Base-by-base conservation (phyloP, 2,329 filamentous ascomycete species). In the Trichoderma koningii region DNA sequence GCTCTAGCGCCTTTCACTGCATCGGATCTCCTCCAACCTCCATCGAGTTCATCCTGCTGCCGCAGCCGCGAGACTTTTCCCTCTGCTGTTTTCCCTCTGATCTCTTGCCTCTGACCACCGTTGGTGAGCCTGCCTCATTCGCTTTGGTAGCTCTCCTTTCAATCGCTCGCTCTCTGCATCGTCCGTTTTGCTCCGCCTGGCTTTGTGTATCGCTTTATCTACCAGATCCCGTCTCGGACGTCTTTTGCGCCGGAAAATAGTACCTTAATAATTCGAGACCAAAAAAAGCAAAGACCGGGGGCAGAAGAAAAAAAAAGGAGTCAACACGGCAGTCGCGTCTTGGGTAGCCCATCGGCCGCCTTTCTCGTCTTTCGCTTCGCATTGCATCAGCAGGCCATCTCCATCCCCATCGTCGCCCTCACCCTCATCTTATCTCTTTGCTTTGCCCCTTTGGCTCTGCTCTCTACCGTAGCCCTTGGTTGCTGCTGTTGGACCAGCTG, bases 111-210 rank as follows among this genome's bases (percentile, higher is more conserved):
- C 65, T 68, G 65, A 63, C 57, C 69, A 68, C 9, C 30, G 30
- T 66, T 69, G 62, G 55, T 67, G 63, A 66, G 69, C 67, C 78
- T 77, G 77, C 80, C 80, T 86, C 85, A 84, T 80, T 88, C 85
- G 85, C 81, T 87, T 78, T 81, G 82, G 81, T 81, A 80, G 78
- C 73, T 48, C 78, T 78, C 73, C 66, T 67, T 71, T 71, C 76
- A 67, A 70, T 80, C 78, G 74, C 71, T 69, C 68, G 64, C n/a
- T 48, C 68, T 65, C n/a, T 47, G 59, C 41, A 66, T 55, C 59
- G 63, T 66, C 47, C 68, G 52, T 57, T 57, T 34, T 61, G 66
- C 55, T 55, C 64, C 53, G n/a, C 45, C 48, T 14, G 38, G 14
- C 19, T 55, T 30, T 21, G 21, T 66, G 28, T 53, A 19, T 42